phyloP scores from a whole-genome alignment of 805 yeast species.

The Lachancea dasiensis region DNA sequence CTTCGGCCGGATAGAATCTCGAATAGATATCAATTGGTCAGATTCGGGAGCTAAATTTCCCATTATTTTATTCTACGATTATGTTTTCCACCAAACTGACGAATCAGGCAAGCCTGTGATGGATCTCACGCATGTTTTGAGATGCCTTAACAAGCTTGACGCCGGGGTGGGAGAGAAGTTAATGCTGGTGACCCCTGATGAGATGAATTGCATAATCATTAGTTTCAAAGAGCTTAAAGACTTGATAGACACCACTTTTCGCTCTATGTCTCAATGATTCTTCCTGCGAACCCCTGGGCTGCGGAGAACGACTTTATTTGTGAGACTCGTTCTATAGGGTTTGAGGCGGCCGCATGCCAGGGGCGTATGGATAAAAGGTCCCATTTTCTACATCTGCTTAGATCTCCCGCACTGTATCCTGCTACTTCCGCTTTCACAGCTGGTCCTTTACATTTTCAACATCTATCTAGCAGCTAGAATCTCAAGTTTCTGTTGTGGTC shows the following conservation, averaged over 20 bases:
- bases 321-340: too few relatives aligned
- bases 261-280: slow-evolving; percentile 32
- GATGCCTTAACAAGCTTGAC: slow-evolving; percentile 80
- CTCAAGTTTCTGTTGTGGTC: too few relatives aligned
- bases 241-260: slow-evolving; percentile 62
- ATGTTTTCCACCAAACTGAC: slow-evolving; percentile 78
- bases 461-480: too few relatives aligned
- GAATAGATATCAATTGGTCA: slow-evolving; percentile 54
- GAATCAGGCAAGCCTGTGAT: slow-evolving; percentile 70
- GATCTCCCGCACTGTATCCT: too few relatives aligned
- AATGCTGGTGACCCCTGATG: slow-evolving; percentile 76
- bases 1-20: slow-evolving; percentile 64
- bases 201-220: slow-evolving; percentile 75
- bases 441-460: too few relatives aligned
- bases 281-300: too few relatives aligned
- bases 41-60: slow-evolving; percentile 74
- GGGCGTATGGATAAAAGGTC: too few relatives aligned
- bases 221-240: slow-evolving; percentile 78
- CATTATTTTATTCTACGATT: slow-evolving; percentile 70
- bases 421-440: too few relatives aligned
- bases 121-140: slow-evolving; percentile 76
- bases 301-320: too few relatives aligned
- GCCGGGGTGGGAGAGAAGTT: slow-evolving; percentile 85
- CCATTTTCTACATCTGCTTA: too few relatives aligned
- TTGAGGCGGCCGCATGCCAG: too few relatives aligned